These are phyloP conservation scores for Pythium sp. DNA, from an alignment of 352 stramenopile genomes.

Conservation along the genomic window DNA sequence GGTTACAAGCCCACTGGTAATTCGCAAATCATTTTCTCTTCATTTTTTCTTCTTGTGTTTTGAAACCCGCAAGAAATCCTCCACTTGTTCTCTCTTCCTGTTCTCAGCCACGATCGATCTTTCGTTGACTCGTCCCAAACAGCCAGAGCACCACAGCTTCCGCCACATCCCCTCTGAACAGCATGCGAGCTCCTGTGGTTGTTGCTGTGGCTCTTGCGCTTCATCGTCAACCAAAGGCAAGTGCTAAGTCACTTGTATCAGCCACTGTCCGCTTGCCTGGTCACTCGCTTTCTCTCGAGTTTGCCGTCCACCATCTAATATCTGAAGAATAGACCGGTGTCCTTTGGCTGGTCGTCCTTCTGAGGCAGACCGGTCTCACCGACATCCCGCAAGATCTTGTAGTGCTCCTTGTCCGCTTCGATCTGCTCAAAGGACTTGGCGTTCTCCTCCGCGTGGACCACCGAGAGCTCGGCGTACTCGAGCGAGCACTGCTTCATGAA, in stretches of 20 bases:
- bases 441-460: constrained; percentile 68
- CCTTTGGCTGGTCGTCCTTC: constrained; percentile 64
- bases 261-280: not conserved
- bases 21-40: constrained; percentile 29
- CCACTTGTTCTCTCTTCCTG: constrained; percentile 9
- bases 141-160: not conserved
- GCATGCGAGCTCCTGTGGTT: not conserved
- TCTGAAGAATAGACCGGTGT: constrained; percentile 86
- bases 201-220: not conserved
- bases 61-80: constrained; percentile 10
- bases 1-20: not conserved
- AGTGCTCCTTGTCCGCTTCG: constrained; percentile 69
- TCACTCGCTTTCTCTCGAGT: not conserved
- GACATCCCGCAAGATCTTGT: constrained; percentile 77
- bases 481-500: constrained; percentile 89
- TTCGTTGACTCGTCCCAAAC: not conserved
- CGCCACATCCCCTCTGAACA: not conserved
- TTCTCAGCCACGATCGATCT: constrained; percentile 2
- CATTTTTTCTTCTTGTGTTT: constrained; percentile 28
- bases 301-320: constrained; percentile 58
- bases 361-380: constrained; percentile 77
- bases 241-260: not conserved
- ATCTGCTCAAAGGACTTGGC: constrained; percentile 85
- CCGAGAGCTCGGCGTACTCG: constrained; percentile 80
- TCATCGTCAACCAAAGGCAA: not conserved